A percentile compares a stretch with the other conserved stretches of the same genome.
phyloP scores from a whole-genome alignment of 2,329 filamentous ascomycete genomes.

The Aspergillus proliferans region DNA sequence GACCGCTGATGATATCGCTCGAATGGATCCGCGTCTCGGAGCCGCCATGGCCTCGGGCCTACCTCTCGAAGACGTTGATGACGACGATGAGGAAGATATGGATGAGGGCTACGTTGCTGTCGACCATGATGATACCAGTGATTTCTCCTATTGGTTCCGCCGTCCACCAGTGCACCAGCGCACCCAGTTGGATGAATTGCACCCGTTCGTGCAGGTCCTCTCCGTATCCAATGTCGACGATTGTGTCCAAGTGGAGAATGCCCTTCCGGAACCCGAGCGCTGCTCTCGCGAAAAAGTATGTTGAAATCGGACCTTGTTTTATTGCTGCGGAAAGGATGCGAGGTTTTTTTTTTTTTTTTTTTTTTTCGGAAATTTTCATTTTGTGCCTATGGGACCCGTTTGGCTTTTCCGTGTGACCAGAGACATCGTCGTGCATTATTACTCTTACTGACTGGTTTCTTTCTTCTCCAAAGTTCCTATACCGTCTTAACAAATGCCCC shows the following conservation, averaged over 20 bases:
- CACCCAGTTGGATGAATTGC: slow-evolving; percentile 51
- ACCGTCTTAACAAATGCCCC: slow-evolving; percentile 67
- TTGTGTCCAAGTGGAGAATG: slow-evolving; percentile 54
- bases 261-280: slow-evolving; percentile 54
- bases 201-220: slow-evolving; percentile 69
- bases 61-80: slow-evolving; percentile 21
- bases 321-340: not conserved
- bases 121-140: slow-evolving; percentile 35
- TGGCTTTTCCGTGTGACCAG: not conserved
- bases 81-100: slow-evolving; percentile 28
- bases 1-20: slow-evolving; percentile 23
- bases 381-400: not conserved
- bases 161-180: slow-evolving; percentile 32
- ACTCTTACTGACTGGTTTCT: slow-evolving; percentile 7
- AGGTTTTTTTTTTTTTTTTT: not conserved
- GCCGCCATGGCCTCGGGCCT: slow-evolving; percentile 25
- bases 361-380: not conserved
- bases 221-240: slow-evolving; percentile 48
- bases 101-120: slow-evolving; percentile 39
- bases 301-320: not conserved
- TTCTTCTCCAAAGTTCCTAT: slow-evolving; percentile 55
- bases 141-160: slow-evolving; percentile 38
- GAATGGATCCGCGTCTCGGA: slow-evolving; percentile 21
- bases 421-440: not conserved
- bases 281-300: slow-evolving; percentile 56